A percentile compares a stretch with the other conserved stretches of the same genome.
Conservation (phyloP, 768 basidiomycete genomes). For the Strobilomyces dryophilus region DNA sequence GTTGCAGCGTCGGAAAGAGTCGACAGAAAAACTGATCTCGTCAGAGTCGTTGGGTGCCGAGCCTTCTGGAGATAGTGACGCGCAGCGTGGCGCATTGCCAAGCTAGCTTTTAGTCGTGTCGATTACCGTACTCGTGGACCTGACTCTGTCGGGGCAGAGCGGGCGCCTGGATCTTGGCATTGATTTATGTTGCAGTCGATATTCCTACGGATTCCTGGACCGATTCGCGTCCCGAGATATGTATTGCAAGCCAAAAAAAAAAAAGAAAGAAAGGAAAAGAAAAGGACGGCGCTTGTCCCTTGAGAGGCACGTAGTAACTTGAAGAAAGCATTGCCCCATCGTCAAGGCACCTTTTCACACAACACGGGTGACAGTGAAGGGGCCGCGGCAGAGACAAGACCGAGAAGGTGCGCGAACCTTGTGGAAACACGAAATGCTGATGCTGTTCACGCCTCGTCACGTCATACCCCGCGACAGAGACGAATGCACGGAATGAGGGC, state of each 20-base stretch:
- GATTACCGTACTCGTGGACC: conserved; percentile 13
- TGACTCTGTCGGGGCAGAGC: background rate
- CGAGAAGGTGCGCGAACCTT: conserved; percentile 3
- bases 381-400: background rate
- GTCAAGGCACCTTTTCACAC: conserved; percentile 13
- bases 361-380: background rate
- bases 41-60: conserved; percentile 3
- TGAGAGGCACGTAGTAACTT: conserved; percentile 7
- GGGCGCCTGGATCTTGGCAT: background rate
- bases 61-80: conserved; percentile 9
- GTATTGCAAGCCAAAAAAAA: background rate
- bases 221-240: conserved; percentile 14
- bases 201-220: conserved; percentile 11
- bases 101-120: conserved; percentile 8
- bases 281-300: background rate
- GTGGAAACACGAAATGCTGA: background rate
- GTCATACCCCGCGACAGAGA: background rate
- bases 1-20: conserved; percentile 3
- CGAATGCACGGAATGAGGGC: background rate
- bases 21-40: conserved; percentile 12
- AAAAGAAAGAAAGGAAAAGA: too few relatives aligned
- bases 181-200: conserved; percentile 10
- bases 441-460: background rate
- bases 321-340: background rate
- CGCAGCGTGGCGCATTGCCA: background rate